A percentile compares a stretch with the other conserved stretches of the same genome.
phyloP scores from a whole-genome alignment of 805 yeast species.

The Cyberlindnera mycetangii region DNA sequence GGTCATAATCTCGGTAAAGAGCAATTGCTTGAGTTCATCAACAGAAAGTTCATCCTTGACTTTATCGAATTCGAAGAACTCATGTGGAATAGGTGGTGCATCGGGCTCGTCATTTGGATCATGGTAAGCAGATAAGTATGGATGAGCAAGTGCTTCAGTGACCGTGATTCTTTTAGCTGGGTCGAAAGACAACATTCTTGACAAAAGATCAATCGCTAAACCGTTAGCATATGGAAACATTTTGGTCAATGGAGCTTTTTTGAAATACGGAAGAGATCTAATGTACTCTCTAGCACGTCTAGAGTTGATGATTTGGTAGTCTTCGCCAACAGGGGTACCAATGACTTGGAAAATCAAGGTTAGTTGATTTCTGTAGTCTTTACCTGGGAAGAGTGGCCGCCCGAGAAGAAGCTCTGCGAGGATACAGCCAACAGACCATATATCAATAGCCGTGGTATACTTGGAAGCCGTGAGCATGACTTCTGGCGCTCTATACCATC shows the following conservation, averaged over 20 bases:
- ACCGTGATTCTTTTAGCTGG: constrained; percentile 83
- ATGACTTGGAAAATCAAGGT: constrained; percentile 78
- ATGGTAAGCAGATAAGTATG: constrained; percentile 83
- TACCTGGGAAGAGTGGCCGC: constrained; percentile 88
- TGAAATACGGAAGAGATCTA: constrained; percentile 68
- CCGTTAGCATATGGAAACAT: constrained; percentile 56
- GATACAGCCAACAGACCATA: constrained; percentile 97
- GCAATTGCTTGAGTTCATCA: constrained; percentile 71
- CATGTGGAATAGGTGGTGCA: constrained; percentile 78
- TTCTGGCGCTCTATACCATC: constrained; percentile 98
- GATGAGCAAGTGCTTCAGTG: constrained; percentile 79
- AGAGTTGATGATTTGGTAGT: constrained; percentile 69
- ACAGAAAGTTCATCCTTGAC: constrained; percentile 74
- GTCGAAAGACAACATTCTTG: constrained; percentile 75
- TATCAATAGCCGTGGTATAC: constrained; percentile 91
- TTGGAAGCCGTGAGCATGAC: constrained; percentile 93
- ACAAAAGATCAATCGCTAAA: constrained; percentile 57
- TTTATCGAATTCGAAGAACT: constrained; percentile 86
- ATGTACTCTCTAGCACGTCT: constrained; percentile 88
- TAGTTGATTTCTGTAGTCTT: constrained; percentile 89
- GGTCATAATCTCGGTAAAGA: constrained; percentile 66
- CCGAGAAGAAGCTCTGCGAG: constrained; percentile 87
- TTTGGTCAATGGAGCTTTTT: constrained; percentile 50
- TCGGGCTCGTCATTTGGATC: constrained; percentile 93
- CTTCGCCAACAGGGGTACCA: constrained; percentile 85